Evolutionary conservation across 495 filamentous ascomycete genomes (phyloP).

Genomic region (Beverwykella pulmonaria): DNA sequence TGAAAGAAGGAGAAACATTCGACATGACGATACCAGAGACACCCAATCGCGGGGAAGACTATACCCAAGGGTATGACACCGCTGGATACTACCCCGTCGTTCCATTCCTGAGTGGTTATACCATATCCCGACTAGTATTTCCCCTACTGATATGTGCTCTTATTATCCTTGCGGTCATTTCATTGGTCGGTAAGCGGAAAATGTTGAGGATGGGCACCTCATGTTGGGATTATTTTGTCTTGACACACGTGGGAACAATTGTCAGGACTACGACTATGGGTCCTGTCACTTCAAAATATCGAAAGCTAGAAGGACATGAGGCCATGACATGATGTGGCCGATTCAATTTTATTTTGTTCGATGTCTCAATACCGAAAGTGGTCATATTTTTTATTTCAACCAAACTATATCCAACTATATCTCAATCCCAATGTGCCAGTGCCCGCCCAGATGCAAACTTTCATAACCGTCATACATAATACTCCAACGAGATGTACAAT

Average conservation of each 20-base stretch:
- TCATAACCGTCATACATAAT: too few relatives aligned
- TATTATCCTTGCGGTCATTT: not conserved
- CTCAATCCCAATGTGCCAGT: too few relatives aligned
- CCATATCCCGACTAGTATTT: not conserved
- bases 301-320: too few relatives aligned
- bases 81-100: conserved; percentile 3
- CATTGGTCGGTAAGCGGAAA: not conserved
- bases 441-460: too few relatives aligned
- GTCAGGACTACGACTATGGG: not conserved
- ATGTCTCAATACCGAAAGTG: too few relatives aligned
- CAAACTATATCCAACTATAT: too few relatives aligned
- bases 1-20: conserved; percentile 17
- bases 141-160: not conserved
- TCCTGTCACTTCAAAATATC: not conserved
- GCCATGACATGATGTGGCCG: too few relatives aligned
- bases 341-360: too few relatives aligned
- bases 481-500: not conserved
- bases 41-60: conserved; percentile 10
- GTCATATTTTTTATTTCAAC: too few relatives aligned
- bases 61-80: conserved; percentile 15
- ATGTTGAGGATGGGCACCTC: not conserved
- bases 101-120: not conserved
- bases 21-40: conserved; percentile 3
- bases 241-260: too few relatives aligned
- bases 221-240: not conserved